These are phyloP conservation scores for Trypanosoma vivax DNA, from an alignment of 208 protist species.

Conservation along the genomic window DNA sequence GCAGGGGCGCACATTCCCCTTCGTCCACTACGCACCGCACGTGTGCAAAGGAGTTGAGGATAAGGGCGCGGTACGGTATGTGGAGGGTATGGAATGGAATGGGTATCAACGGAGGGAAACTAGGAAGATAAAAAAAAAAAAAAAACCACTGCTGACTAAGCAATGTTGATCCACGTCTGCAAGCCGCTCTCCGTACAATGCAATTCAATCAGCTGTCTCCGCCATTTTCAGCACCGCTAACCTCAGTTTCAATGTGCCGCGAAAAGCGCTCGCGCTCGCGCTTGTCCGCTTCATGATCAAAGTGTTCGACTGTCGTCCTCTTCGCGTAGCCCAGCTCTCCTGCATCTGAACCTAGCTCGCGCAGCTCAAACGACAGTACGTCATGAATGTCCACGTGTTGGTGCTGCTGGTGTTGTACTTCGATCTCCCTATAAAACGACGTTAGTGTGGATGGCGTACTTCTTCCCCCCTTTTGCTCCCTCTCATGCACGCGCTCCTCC, in stretches of 20 bases:
- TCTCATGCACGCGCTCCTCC: not conserved
- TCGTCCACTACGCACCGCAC: no score
- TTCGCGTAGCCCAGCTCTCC: constrained; percentile 75
- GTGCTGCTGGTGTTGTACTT: no score
- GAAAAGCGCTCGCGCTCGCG: constrained; percentile 66
- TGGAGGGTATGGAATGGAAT: not conserved
- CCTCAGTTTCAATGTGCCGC: not conserved
- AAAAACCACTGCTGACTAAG: no score
- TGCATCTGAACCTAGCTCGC: constrained; percentile 59
- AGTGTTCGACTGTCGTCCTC: constrained; percentile 67
- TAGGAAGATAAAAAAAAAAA: no score
- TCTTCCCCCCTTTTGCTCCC: constrained; percentile 14
- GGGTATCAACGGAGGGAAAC: not conserved
- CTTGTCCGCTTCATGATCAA: constrained; percentile 60
- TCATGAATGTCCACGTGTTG: constrained; percentile 82
- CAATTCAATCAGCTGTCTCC: constrained; percentile 1
- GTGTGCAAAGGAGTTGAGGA: no score
- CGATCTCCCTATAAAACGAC: no score
- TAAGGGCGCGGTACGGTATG: not conserved
- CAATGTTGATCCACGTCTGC: no score
- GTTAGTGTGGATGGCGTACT: no score
- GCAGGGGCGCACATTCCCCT: no score
- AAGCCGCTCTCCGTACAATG: no score
- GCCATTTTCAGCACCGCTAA: not conserved
- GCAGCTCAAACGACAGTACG: constrained; percentile 55